phyloP scores from a whole-genome alignment of 2,329 filamentous ascomycete genomes.

The Claviceps quebecensis region DNA sequence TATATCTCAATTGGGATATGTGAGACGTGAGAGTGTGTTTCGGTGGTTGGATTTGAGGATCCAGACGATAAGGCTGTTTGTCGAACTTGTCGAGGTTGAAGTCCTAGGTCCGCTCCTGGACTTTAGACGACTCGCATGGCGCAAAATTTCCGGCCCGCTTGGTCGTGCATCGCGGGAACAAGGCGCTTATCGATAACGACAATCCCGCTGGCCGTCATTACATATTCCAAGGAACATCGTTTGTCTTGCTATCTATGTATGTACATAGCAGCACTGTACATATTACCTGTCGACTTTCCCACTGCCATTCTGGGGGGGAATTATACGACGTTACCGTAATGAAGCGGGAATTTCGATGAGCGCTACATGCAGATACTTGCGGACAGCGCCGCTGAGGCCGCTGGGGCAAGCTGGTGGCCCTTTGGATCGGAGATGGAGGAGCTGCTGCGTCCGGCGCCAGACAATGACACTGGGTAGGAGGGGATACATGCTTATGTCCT shows the following conservation, averaged over 20 bases:
- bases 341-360: constrained; percentile 10
- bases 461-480: neutral
- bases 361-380: constrained; percentile 8
- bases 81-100: neutral
- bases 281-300: neutral
- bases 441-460: neutral
- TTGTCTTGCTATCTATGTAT: neutral
- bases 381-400: constrained; percentile 6
- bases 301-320: neutral
- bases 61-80: neutral
- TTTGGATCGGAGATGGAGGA: neutral
- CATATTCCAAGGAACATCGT: neutral
- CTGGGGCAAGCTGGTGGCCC: constrained; percentile 1
- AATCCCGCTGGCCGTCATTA: neutral
- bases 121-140: constrained; percentile 1
- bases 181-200: constrained; percentile 6
- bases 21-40: neutral
- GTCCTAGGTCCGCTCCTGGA: neutral
- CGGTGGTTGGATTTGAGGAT: neutral
- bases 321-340: constrained; percentile 3
- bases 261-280: neutral
- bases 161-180: neutral
- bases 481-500: constrained; percentile 6
- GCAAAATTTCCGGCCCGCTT: constrained; percentile 12
- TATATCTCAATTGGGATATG: no score